Base-by-base conservation (phyloP, 2,329 filamentous ascomycete species). In the Amauroascus niger region DNA sequence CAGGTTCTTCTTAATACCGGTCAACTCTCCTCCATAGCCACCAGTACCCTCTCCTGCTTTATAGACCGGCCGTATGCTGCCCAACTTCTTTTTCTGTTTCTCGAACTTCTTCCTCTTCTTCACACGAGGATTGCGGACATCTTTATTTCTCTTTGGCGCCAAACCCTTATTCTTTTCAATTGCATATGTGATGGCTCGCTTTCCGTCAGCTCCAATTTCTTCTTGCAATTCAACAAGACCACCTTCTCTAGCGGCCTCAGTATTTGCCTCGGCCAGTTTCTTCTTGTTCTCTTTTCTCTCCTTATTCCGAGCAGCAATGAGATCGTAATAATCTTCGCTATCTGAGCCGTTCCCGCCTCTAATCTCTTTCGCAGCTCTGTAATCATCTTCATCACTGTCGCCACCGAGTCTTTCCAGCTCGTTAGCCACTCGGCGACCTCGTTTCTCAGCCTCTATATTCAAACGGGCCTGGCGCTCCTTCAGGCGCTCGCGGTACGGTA, bases 121-220 rank as follows among this genome's bases (percentile, higher is more conserved):
- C 60, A 97, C 91, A 69, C 93, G 79, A 33, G 93, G 90, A 74
- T 98, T 98, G 59, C 91, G 79, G 55, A 89, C 86, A 63, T 95
- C 90, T 82, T 98, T 97, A 79, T 86, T 94, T 59, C 91, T 79
- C 71, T 86, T 85, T 45, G 90, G 88, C 55, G 88, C 84, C 58
- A 98, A 74, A 30, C 93, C 93, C 79, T 96, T 96, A 74, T 98
- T 98, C 81, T 97, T 96, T 74, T 90, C 82, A 65, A 98, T 98
- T 61, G 84, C 81, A 72, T 96, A 97, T 16, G 82, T 87, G 68
- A 98, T 95, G 70, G 88, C 88, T 56, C 94, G 79, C 74, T 96
- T 95, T 56, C 90, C 91, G 63, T 95, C 89, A 55, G 82, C 76
- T 40, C 86, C 88, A 41, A 95, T 69, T 63, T 79, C 77, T 65